These are phyloP conservation scores for Megacollybia platyphylla DNA, from an alignment of 1,284 basidiomycete genomes.

Conservation along the genomic window DNA sequence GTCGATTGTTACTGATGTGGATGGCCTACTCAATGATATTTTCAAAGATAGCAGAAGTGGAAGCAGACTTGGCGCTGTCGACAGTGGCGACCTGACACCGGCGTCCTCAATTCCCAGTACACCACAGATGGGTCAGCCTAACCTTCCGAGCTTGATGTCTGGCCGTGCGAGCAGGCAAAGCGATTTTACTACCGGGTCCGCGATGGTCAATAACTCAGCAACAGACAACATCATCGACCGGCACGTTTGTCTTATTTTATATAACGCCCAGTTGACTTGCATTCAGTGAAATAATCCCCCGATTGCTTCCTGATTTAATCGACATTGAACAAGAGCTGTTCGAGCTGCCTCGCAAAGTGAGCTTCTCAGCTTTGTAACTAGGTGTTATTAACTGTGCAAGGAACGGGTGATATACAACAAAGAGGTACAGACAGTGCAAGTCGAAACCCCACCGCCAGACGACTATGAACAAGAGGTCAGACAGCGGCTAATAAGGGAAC, in stretches of 20 bases:
- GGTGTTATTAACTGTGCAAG: conserved; percentile 20
- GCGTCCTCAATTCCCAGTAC: conserved; percentile 63
- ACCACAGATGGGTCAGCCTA: conserved; percentile 33
- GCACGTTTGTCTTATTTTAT: conserved; percentile 20
- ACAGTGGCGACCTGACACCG: conserved; percentile 48
- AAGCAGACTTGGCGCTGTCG: conserved; percentile 18
- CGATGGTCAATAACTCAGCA: conserved; percentile 36
- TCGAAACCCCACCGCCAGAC: conserved; percentile 20
- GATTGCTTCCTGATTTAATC: conserved; percentile 62
- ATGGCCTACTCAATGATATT: conserved; percentile 52
- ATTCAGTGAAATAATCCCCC: conserved; percentile 47
- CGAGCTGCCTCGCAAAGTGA: conserved; percentile 77
- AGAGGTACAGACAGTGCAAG: conserved; percentile 78
- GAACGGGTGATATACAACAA: conserved; percentile 91
- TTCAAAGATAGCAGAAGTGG: conserved; percentile 26
- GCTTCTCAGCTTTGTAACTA: conserved; percentile 6
- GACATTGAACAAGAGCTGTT: conserved; percentile 83
- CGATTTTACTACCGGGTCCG: conserved; percentile 38
- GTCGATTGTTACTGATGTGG: conserved; percentile 31
- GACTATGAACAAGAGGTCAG: conserved; percentile 64
- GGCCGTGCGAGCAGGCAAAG: conserved; percentile 57
- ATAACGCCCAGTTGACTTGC: conserved; percentile 3
- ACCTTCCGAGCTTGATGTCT: conserved; percentile 35
- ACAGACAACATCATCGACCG: conserved; percentile 60
- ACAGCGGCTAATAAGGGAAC: conserved; percentile 54